Conservation (phyloP, 129 eudicot species). For the Mikania micrantha region DNA sequence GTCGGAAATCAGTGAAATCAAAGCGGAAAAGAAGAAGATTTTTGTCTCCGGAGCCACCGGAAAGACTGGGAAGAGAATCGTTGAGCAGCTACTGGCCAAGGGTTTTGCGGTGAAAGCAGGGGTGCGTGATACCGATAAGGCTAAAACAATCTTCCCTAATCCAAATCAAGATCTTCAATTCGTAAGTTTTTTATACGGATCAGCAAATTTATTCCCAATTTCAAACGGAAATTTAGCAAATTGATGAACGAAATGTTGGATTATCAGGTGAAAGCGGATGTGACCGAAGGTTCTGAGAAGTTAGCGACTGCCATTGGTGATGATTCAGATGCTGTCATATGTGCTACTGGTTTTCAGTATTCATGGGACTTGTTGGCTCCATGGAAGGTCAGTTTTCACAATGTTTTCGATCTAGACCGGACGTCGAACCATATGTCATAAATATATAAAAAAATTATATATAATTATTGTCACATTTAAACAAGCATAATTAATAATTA, state of each 20-base stretch:
- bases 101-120: conserved; percentile 95
- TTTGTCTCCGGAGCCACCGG: conserved; percentile 98
- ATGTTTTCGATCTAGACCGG: too few species aligned
- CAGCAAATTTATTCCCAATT: neutral
- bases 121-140: conserved; percentile 75
- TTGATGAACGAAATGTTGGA: neutral
- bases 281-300: conserved; percentile 64
- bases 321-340: conserved; percentile 51
- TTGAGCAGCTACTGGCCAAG: conserved; percentile 84
- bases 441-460: too few species aligned
- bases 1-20: conserved; percentile 58
- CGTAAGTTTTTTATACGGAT: conserved; percentile 43
- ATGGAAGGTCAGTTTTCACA: conserved; percentile 68
- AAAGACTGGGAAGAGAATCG: conserved; percentile 85
- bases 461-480: too few species aligned
- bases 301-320: conserved; percentile 76
- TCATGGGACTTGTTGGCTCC: conserved; percentile 81
- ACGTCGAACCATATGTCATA: too few species aligned
- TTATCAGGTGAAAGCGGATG: neutral
- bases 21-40: conserved; percentile 61
- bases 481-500: too few species aligned
- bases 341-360: conserved; percentile 90
- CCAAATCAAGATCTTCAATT: conserved; percentile 58
- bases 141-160: conserved; percentile 44
- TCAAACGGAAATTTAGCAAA: too few species aligned